Evolutionary conservation across 805 yeast species (phyloP).

Genomic region (Candida maltosa): DNA sequence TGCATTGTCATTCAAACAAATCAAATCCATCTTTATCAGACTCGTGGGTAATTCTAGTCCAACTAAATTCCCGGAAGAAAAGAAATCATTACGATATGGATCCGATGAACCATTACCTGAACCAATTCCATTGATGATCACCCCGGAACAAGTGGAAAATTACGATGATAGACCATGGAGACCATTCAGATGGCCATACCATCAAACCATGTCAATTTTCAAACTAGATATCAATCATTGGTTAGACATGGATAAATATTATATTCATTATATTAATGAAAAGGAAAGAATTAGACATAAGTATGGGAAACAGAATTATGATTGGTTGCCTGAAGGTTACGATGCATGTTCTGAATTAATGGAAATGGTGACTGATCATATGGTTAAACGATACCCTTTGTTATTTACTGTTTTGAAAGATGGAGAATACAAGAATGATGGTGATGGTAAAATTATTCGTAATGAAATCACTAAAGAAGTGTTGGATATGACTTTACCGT

Average conservation of each 20-base stretch:
- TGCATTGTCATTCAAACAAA: constrained; percentile 15
- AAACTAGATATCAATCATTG: constrained; percentile 72
- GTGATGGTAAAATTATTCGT: constrained; percentile 45
- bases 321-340: constrained; percentile 62
- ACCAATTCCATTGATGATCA: constrained; percentile 59
- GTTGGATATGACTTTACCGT: constrained; percentile 57
- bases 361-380: constrained; percentile 59
- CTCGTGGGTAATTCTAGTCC: neutral
- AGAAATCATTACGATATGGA: neutral
- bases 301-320: constrained; percentile 61
- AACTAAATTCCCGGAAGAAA: neutral
- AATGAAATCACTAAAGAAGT: constrained; percentile 63
- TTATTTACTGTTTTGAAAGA: constrained; percentile 48
- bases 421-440: constrained; percentile 24
- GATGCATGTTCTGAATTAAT: constrained; percentile 62
- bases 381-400: constrained; percentile 60
- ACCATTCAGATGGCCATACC: constrained; percentile 78
- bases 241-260: constrained; percentile 78
- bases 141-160: constrained; percentile 62
- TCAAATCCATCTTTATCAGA: constrained; percentile 1
- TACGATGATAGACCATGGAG: constrained; percentile 80
- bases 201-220: constrained; percentile 74
- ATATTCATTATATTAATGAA: constrained; percentile 62
- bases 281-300: constrained; percentile 54
- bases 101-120: constrained; percentile 25